Base-by-base conservation (phyloP, 495 filamentous ascomycete genomes). In the Penicillium flavigenum region DNA sequence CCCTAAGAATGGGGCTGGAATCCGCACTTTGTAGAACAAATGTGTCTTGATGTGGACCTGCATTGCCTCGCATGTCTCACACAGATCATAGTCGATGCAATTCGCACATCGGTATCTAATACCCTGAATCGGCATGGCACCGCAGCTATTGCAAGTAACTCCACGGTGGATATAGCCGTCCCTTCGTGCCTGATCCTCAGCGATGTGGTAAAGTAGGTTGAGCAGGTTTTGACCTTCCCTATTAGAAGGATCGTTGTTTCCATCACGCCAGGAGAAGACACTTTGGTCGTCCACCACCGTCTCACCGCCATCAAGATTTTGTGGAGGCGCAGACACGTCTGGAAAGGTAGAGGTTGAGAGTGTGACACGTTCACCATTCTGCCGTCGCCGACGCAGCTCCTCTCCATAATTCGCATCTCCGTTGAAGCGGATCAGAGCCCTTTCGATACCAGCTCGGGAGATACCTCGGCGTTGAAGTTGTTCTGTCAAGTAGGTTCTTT, bases 131-230 rank as follows among this genome's bases (percentile, higher is more conserved):
- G 94, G 94, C 55, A 88, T 81, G 54, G 85, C 81, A 34, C 86
- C 86, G 62, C 94, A 98, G 56, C 83, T 85, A 71, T 97, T 95
- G 72, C 94, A 99, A 32, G 83, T 86, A 50, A 95, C 90, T n/a
- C 95, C 92, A 3, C 94, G 88, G 67, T 99, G 94, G 27, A 96
- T 88, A 66, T 93, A 96, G 16, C 90, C 90, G 67, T 95, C 92
- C 48, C 87, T 80, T 47, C 83, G 80, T 4, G 90, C 86, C 55
- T 92, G 88, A 58, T 96, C 88, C 65, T 90, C 88, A 0, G 88
- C 89, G n/a, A 92, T 89, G 38, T 87, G 81, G 65, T 89, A 92
- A 4, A 91, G 78, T 2, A 92, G 68, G 49, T 81, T 86, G 27
- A 91, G 83, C 54, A 91, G 76, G 52, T 88, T 90, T 63, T 89